Base-by-base conservation (phyloP, 257 asterid species). In the Nicotiana tomentosiformis region DNA sequence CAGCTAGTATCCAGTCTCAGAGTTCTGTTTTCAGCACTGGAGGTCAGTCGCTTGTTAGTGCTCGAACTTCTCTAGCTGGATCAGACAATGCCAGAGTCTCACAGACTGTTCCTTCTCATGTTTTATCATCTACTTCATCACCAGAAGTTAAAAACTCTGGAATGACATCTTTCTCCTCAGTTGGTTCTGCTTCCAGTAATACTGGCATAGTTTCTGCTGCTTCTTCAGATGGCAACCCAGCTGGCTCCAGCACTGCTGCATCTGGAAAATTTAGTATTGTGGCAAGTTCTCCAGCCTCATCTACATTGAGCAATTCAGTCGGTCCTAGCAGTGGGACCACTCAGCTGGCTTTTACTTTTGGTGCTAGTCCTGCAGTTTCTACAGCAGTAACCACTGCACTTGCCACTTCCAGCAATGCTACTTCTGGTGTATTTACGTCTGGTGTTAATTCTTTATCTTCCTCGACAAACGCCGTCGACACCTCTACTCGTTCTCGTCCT, bases 311-410 rank as follows among this genome's bases (percentile, higher is more conserved):
- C 60, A 46, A 20, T 14, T 72, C 66, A 43, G 77, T 55, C 3
- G 12, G 32, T 30, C 77, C 23, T 46, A 33, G 77, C 32, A 46
- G 78, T 76, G 81, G 29, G 80, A 29, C 64, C 53, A 15, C 46
- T 76, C 65, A 76, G 46, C 46, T 51, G 80, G 26, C 76, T 8
- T 86, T 74, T 33, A 58, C 68, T 77, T 88, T 88, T 46, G 89
- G 89, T 79, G 83, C 79, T 68, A 77, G 87, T 86, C 83, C 90
- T 77, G 72, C 90, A 2, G 86, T 85, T 81, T 82, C 93, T 85
- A 68, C 92, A 33, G 86, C 91, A 15, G 90, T 78, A 58, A 35
- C 89, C 85, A 85, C 35, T 78, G 57, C 90, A 3, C 80, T 61
- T 66, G 85, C 72, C 70, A 78, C 90, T 12, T 80, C 61, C 81